Evolutionary conservation across 768 basidiomycete species (phyloP).

Genomic region (Hypholoma fasciculare): DNA sequence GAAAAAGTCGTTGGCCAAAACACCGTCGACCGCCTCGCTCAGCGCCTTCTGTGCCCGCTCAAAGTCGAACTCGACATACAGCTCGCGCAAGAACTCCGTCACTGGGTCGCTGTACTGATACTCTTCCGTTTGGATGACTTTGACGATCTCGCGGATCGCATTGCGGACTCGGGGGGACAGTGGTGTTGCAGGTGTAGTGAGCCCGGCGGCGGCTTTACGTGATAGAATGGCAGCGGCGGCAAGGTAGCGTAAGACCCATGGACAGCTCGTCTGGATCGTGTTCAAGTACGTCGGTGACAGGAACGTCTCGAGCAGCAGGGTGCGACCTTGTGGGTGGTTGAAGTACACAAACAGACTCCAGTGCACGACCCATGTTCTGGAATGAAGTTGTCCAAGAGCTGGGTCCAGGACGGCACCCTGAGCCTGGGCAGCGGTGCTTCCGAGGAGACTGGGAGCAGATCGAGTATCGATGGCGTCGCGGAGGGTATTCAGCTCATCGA

Average conservation of each 20-base stretch:
- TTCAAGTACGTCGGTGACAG: slow-evolving; percentile 96
- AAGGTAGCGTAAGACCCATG: slow-evolving; percentile 95
- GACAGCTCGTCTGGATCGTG: slow-evolving; percentile 94
- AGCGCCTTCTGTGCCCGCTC: slow-evolving; percentile 89
- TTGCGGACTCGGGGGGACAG: slow-evolving; percentile 77
- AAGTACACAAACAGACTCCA: slow-evolving; percentile 99
- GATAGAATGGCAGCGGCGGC: slow-evolving; percentile 92
- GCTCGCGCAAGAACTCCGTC: slow-evolving; percentile 89
- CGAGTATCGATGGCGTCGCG: slow-evolving; percentile 89
- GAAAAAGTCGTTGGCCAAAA: slow-evolving; percentile 94
- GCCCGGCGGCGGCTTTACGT: slow-evolving; percentile 66
- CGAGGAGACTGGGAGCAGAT: slow-evolving; percentile 49
- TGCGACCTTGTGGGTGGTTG: slow-evolving; percentile 91
- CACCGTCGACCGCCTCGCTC: slow-evolving; percentile 64
- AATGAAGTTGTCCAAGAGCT: slow-evolving; percentile 87
- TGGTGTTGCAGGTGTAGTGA: slow-evolving; percentile 37
- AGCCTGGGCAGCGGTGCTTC: slow-evolving; percentile 26
- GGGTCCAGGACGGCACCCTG: slow-evolving; percentile 51
- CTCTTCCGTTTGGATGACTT: slow-evolving; percentile 92
- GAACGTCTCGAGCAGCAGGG: slow-evolving; percentile 94
- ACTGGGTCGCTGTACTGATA: slow-evolving; percentile 96
- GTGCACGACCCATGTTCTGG: slow-evolving; percentile 94
- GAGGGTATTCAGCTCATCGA: slow-evolving; percentile 94
- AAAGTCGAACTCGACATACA: slow-evolving; percentile 96
- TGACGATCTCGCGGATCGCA: slow-evolving; percentile 89